Base-by-base conservation (phyloP, 2,329 filamentous ascomycete genomes). In the Xylariaceae sp. region DNA sequence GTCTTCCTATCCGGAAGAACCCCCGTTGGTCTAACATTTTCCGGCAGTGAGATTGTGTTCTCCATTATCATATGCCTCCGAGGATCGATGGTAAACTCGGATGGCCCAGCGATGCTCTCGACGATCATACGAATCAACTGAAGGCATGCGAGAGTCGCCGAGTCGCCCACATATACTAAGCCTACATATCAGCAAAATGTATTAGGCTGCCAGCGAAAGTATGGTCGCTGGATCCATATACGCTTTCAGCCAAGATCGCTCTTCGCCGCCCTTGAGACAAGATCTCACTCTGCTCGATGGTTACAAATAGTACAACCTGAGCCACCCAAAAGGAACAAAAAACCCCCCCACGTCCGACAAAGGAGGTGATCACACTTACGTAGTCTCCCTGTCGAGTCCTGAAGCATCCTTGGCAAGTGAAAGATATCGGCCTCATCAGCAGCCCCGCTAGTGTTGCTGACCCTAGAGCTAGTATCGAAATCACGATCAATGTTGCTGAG, bases 71-170 rank as follows among this genome's bases (percentile, higher is more conserved):
- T 81, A 62, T 86, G 82, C 45, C 82, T 77, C 49, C 77, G 75
- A 16, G 81, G 81, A 62, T 86, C 84, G 48, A 74, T 68, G 1
- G 84, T 87, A 62, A 88, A 88, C 0, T 77, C 71, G 2, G 83
- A 87, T 0, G 73, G 67, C 0, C 85, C 85, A 18, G 75, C 76
- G 26, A 78, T 76, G 7, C 73, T 80, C 60, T 83, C 80, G 3
- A 88, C 83, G 61, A 87, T 80, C 72, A 82, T 81, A 9, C 85
- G 81, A 18, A 88, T 79, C 44, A 84, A 73, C 53, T 87, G 81
- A 2, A 88, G 72, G 62, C 83, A 87, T 0, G 85, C 84, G 5
- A 87, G 72, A 0, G 82, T 83, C 0, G 84, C 83, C 1, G 85
- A 84, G 60, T 87, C 82, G n/a, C 85, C 85, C 57, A 87, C 76